Base-by-base conservation (phyloP, 768 basidiomycete genomes). In the Cyclocybe aegerita region DNA sequence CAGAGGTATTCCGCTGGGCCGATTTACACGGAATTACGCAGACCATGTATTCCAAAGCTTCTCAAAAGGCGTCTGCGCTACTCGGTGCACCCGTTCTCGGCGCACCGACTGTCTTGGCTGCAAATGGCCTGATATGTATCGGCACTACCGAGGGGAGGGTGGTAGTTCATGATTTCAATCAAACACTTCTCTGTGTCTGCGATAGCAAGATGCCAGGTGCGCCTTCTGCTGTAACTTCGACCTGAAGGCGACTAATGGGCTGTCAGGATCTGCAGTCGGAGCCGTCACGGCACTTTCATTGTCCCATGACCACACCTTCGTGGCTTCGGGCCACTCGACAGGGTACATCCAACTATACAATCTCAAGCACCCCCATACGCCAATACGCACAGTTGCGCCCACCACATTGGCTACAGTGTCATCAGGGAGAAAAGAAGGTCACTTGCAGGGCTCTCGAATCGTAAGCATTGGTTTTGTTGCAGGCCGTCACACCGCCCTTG, bases 261-360 rank as follows among this genome's bases (percentile, higher is more conserved):
- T 52, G 43, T 43, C 67, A 89, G 88, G 75, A 37, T 83, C 74
- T 58, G 67, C 70, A 3, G 69, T 85, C 8, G 92, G 93, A 14
- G 68, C 90, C 10, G 89, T 93, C 7, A 95, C 90, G n/a, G 89
- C 95, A 1, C 68, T 99, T 10, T 86, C 92, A 0, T 73, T 99
- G 40, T 97, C 95, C 7, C 85, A 91, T 59, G 97, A 99, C 63
- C 92, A 93, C 58, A 98, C 95, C 1, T 97, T 85, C 65, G 75
- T 98, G 43, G 96, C 88, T 0, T 87, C 87, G 2, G 97, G 97
- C 0, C 93, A 98, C 68, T 74, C 81, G 4, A 79, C 78, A 2
- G 97, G 96, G 3, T 77, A 92, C 58, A 83, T 99, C 40, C 87
- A 90, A 60, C 76, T 99, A 1, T 98, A 87, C 65, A 85, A 96